Conservation (phyloP, 2,329 filamentous ascomycete species). For the Lachnellula hyalina region DNA sequence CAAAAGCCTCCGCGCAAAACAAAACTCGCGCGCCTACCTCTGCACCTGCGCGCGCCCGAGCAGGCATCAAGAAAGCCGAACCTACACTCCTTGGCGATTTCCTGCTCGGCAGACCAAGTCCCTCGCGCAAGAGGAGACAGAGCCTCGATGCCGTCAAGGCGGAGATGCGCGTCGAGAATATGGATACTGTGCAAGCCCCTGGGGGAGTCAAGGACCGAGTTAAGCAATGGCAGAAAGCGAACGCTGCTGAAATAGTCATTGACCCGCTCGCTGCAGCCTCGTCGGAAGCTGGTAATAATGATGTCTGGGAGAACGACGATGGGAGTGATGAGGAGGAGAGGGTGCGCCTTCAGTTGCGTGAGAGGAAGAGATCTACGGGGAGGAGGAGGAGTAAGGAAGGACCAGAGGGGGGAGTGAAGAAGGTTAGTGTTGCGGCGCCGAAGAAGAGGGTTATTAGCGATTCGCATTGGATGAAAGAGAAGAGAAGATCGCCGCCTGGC, state of each 20-base stretch:
- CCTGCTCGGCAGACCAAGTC: constrained; percentile 50
- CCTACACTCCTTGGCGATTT: constrained; percentile 53
- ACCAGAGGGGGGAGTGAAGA: constrained; percentile 20
- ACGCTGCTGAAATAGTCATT: constrained; percentile 57
- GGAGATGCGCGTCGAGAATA: constrained; percentile 46
- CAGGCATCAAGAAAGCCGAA: constrained; percentile 28
- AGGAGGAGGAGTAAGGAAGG: constrained; percentile 29
- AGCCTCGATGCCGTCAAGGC: constrained; percentile 55
- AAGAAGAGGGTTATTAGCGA: constrained; percentile 93
- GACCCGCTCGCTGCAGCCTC: constrained; percentile 51
- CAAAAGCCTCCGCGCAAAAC: constrained; percentile 15
- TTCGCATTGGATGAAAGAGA: constrained; percentile 70
- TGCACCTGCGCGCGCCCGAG: constrained; percentile 22
- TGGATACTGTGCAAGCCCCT: constrained; percentile 54
- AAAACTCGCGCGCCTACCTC: constrained; percentile 21
- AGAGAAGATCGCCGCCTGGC: constrained; percentile 44
- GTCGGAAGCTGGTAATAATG: constrained; percentile 49
- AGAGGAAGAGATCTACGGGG: constrained; percentile 1
- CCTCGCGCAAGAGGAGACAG: constrained; percentile 52
- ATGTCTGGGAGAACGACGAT: constrained; percentile 54
- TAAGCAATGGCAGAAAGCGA: constrained; percentile 77
- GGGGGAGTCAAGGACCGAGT: constrained; percentile 73
- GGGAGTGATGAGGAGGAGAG: constrained; percentile 59
- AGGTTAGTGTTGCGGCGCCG: constrained; percentile 49
- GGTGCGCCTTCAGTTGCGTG: constrained; percentile 39